Evolutionary conservation across 2,329 filamentous ascomycete species (phyloP).

Genomic region (Hypoxylon sp.): DNA sequence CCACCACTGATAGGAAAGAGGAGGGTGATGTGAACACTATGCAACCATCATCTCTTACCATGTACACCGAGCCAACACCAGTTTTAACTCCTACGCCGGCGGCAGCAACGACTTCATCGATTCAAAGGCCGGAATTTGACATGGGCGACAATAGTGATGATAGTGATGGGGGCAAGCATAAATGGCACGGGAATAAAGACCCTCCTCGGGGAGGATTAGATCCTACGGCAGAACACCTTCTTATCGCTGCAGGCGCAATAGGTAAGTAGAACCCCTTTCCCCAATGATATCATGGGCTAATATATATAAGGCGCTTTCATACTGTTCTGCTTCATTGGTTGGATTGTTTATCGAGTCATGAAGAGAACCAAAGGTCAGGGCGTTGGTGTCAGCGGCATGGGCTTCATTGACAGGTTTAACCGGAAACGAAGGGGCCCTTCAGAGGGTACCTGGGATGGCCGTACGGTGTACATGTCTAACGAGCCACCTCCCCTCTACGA

Average conservation of each 20-base stretch:
- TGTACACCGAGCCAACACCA: neutral
- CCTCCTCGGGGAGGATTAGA: slow-evolving; percentile 44
- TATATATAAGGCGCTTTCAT: slow-evolving; percentile 60
- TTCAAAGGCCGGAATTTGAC: slow-evolving; percentile 5
- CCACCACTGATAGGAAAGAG: slow-evolving; percentile 24
- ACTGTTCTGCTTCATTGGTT: slow-evolving; percentile 61
- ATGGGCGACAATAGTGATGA: slow-evolving; percentile 25
- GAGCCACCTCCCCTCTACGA: slow-evolving; percentile 51
- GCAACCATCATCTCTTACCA: slow-evolving; percentile 3
- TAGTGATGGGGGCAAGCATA: slow-evolving; percentile 32
- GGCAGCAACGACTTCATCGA: slow-evolving; percentile 12
- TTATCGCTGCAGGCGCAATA: slow-evolving; percentile 56
- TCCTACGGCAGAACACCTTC: slow-evolving; percentile 52
- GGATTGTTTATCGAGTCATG: slow-evolving; percentile 61
- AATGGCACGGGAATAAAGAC: slow-evolving; percentile 24
- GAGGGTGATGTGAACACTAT: slow-evolving; percentile 1
- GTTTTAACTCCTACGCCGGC: slow-evolving; percentile 3
- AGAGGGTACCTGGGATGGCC: slow-evolving; percentile 32
- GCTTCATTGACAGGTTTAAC: slow-evolving; percentile 43
- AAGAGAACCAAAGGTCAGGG: slow-evolving; percentile 53
- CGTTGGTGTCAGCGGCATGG: slow-evolving; percentile 17
- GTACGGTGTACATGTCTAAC: slow-evolving; percentile 41
- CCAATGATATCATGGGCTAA: neutral
- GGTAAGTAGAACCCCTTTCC: slow-evolving; percentile 48
- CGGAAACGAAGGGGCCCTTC: slow-evolving; percentile 42